A percentile compares a stretch with the other conserved stretches of the same genome.
Conservation (phyloP, 2,329 filamentous ascomycete genomes). For the Elsinoe arachidis region DNA sequence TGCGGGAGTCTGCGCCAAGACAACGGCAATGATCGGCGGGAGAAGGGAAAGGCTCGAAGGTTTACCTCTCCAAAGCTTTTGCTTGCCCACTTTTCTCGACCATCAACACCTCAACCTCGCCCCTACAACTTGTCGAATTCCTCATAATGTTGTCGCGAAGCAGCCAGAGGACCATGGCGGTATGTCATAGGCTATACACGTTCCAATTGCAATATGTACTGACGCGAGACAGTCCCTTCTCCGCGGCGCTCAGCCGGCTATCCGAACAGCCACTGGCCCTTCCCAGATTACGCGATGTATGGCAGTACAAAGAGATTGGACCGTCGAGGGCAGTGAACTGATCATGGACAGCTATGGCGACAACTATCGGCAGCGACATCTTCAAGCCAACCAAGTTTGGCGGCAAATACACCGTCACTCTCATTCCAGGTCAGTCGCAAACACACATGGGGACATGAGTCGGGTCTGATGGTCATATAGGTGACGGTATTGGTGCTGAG, state of each 20-base stretch:
- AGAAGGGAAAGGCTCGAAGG: not conserved
- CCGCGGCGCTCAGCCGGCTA: slow-evolving; percentile 43
- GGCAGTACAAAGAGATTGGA: slow-evolving; percentile 23
- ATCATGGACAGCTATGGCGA: slow-evolving; percentile 49
- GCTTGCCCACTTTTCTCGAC: slow-evolving; percentile 16
- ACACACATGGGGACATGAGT: slow-evolving; percentile 1
- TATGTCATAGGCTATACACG: slow-evolving; percentile 7
- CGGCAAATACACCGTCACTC: slow-evolving; percentile 97
- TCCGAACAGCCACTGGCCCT: slow-evolving; percentile 40
- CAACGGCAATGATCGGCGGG: not conserved
- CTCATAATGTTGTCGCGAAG: slow-evolving; percentile 38
- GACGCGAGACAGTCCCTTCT: slow-evolving; percentile 43
- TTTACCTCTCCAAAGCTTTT: slow-evolving; percentile 15
- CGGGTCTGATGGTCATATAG: slow-evolving; percentile 29
- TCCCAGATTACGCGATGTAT: slow-evolving; percentile 48
- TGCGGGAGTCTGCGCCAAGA: not conserved
- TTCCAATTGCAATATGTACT: slow-evolving; percentile 22
- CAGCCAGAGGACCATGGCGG: slow-evolving; percentile 20
- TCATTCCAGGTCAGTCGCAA: slow-evolving; percentile 70
- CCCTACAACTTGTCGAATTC: slow-evolving; percentile 16
- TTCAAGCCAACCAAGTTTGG: slow-evolving; percentile 99
- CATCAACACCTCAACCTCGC: slow-evolving; percentile 5
- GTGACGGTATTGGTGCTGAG: slow-evolving; percentile 95
- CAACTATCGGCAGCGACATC: slow-evolving; percentile 81
- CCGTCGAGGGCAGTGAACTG: slow-evolving; percentile 11